A percentile compares a stretch with the other conserved stretches of the same genome.
These are phyloP conservation scores for Chenopodium formosanum DNA, from an alignment of 148 eudicot genomes.

Conservation along the genomic window DNA sequence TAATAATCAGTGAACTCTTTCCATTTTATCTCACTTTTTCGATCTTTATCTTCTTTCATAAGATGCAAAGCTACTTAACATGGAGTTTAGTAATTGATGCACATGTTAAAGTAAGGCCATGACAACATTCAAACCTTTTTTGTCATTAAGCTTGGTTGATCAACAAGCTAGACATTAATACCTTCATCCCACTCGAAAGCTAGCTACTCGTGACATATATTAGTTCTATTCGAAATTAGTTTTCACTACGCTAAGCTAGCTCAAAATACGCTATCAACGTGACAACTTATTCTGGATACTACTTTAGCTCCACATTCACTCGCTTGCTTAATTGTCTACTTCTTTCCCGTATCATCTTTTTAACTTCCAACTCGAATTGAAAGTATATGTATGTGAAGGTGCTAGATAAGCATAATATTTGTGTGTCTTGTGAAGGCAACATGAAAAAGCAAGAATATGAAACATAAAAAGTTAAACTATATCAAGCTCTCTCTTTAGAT, in stretches of 20 bases:
- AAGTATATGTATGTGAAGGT: background rate
- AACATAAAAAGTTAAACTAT: slow-evolving; percentile 16
- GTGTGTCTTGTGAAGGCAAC: background rate
- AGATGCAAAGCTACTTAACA: slow-evolving; percentile 1
- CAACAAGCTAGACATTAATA: slow-evolving; percentile 3
- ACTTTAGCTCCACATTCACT: too few relatives aligned
- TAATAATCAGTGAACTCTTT: slow-evolving; percentile 14
- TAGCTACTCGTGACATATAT: too few relatives aligned
- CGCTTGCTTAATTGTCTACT: background rate
- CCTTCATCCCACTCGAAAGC: background rate
- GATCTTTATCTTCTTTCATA: slow-evolving; percentile 1
- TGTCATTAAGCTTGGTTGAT: background rate
- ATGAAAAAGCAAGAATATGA: slow-evolving; percentile 10
- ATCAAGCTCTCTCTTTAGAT: slow-evolving; percentile 9
- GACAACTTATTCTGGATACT: background rate
- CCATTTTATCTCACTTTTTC: slow-evolving; percentile 5
- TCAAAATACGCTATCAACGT: background rate
- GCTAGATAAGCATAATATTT: background rate
- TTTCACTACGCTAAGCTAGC: too few relatives aligned
- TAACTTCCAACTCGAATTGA: background rate
- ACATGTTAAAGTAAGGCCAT: background rate
- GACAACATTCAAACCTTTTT: background rate
- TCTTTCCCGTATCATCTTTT: background rate
- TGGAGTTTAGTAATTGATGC: background rate
- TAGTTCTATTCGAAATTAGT: too few relatives aligned